Evolutionary conservation across 331 rosid species (phyloP), one percentile per base, ranked within the genome.

Genomic region (Malus hybrid): DNA sequence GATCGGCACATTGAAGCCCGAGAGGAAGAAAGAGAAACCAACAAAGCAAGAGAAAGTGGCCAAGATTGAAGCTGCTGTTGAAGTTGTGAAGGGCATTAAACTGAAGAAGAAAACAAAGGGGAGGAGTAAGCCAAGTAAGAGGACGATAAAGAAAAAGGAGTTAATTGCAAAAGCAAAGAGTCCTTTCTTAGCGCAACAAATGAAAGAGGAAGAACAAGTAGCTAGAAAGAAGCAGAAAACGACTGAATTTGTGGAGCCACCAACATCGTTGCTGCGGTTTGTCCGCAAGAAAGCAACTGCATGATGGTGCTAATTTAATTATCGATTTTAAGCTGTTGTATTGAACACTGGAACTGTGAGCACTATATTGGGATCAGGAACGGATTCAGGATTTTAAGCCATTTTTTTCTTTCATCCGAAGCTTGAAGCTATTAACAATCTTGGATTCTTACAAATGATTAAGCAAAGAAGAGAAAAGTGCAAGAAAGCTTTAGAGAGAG

Each of bases 91-190:
- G 86, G 86, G 77, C 76, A 77, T 62, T 33, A 80, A 78, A 53
- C 70, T 84, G 75, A 93, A 90, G 88, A 91, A 87, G 20, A 93
- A 93, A 81, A 88, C 97, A 18, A 93, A 93, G 83, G 98, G 98
- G 66, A 85, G 96, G 82, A 93, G 79, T 75, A 91, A 93, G 77
- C 83, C 96, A 0, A 88, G 88, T 70, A 93, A 86, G 81, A 77
- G 6, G 86, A 13, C 50, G 26, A 84, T 79, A 76, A 93, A 90
- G 88, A 91, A 78, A 76, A 85, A 84, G 75, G 96, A 82, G 6
- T 75, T 85, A 9, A 15, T 93, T 67, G 86, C 78, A 14, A 86
- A 52, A 72, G 93, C 86, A 57, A 93, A 88, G 86, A 90, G 93
- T 70, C 96, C 96, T 66, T 91, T 77, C 88, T 53, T 89, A 80